A percentile compares a stretch with the other conserved stretches of the same genome.
Conservation (phyloP, 176 grass and related monocot genomes). For the Rhynchospora tenuis region DNA sequence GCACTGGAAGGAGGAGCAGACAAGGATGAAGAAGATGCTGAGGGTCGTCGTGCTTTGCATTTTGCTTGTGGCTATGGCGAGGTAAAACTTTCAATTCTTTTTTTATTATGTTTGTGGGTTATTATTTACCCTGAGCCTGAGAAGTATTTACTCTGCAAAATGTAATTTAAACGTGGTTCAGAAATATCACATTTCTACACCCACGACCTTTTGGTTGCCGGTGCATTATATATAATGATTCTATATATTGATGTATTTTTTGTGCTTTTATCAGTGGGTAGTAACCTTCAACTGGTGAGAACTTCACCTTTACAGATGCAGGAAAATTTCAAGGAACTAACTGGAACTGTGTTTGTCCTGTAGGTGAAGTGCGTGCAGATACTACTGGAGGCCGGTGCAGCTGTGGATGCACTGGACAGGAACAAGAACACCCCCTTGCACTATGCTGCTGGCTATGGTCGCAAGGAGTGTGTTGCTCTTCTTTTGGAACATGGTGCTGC, state of each 20-base stretch:
- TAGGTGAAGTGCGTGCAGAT: constrained; percentile 66
- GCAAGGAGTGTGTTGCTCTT: constrained; percentile 75
- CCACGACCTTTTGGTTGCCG: background rate
- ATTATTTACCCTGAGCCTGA: background rate
- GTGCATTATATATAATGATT: background rate
- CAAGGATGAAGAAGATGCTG: constrained; percentile 85
- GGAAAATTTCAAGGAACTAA: background rate
- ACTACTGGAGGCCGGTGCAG: constrained; percentile 63
- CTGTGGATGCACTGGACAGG: constrained; percentile 68
- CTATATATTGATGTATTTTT: background rate
- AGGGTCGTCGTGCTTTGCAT: constrained; percentile 94
- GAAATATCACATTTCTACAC: background rate
- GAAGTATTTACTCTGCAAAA: background rate
- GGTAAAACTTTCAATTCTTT: constrained; percentile 26
- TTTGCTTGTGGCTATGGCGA: constrained; percentile 99
- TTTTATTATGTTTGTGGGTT: background rate
- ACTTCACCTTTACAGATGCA: background rate
- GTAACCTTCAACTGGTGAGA: background rate
- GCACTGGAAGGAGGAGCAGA: constrained; percentile 71
- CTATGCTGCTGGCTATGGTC: constrained; percentile 79
- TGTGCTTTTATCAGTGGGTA: background rate
- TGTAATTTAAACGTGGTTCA: background rate
- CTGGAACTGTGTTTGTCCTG: background rate
- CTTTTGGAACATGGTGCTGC: constrained; percentile 73
- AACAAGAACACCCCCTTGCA: constrained; percentile 89